phyloP scores from a whole-genome alignment of 2,329 filamentous ascomycete species.

The Davidsoniella eucalypti region DNA sequence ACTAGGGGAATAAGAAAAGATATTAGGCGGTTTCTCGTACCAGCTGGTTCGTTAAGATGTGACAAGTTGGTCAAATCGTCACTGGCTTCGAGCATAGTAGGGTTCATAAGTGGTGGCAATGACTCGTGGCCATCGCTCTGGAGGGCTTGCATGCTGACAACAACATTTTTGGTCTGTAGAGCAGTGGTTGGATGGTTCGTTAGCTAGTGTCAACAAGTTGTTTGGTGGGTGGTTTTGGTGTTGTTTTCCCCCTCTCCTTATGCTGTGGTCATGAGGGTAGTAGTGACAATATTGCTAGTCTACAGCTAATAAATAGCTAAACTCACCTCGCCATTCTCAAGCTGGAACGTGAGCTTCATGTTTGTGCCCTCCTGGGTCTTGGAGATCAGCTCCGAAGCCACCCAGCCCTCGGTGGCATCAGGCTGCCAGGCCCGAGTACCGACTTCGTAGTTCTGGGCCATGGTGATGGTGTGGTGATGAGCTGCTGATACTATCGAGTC shows the following conservation, averaged over 20 bases:
- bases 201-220: constrained; percentile 2
- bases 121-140: constrained; percentile 60
- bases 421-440: constrained; percentile 98
- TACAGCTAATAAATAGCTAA: not conserved
- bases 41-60: constrained; percentile 94
- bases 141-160: constrained; percentile 61
- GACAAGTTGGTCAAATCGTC: constrained; percentile 96
- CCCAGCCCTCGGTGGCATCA: constrained; percentile 88
- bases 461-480: constrained; percentile 21
- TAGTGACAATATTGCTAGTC: not conserved
- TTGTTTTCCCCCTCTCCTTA: no score
- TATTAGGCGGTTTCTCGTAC: constrained; percentile 31
- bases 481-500: not conserved
- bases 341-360: constrained; percentile 69
- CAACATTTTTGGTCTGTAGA: constrained; percentile 58
- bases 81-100: constrained; percentile 92
- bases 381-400: constrained; percentile 83
- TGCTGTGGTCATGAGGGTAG: not conserved
- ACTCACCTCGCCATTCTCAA: constrained; percentile 85
- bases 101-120: constrained; percentile 92
- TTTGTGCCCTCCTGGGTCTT: constrained; percentile 75
- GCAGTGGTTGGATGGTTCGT: not conserved
- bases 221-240: no score
- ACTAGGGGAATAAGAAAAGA: no score
- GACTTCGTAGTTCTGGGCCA: constrained; percentile 92